A percentile compares a stretch with the other conserved stretches of the same genome.
Evolutionary conservation across 352 stramenopile genomes (phyloP).

Genomic region (Globisporangium apiculatum): DNA sequence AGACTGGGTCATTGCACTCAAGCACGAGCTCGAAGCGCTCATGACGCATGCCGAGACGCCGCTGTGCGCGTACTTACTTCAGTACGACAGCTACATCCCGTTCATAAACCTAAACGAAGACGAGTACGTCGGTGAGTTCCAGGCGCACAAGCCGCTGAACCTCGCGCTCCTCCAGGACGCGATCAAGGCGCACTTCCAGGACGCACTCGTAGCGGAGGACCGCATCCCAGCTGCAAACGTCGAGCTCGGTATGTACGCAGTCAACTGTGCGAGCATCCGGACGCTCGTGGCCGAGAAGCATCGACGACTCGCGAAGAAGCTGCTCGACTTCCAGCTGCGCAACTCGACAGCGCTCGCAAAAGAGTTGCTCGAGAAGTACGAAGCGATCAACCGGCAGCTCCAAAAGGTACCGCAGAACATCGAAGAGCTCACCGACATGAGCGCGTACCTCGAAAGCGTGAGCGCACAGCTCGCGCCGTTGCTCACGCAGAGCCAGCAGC

Average conservation of each 20-base stretch:
- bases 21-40: constrained; percentile 41
- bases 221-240: constrained; percentile 51
- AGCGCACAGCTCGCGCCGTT: constrained; percentile 50
- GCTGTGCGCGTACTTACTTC: constrained; percentile 68
- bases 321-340: constrained; percentile 66
- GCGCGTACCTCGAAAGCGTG: constrained; percentile 74
- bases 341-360: constrained; percentile 71
- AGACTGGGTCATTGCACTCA: constrained; percentile 69
- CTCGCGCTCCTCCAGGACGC: constrained; percentile 57
- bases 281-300: constrained; percentile 76
- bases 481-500: constrained; percentile 61
- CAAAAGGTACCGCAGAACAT: constrained; percentile 89
- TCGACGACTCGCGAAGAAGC: constrained; percentile 57
- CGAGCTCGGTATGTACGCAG: constrained; percentile 78
- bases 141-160: constrained; percentile 68
- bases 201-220: constrained; percentile 50
- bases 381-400: constrained; percentile 77
- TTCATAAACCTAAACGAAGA: constrained; percentile 91
- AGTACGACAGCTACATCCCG: constrained; percentile 77
- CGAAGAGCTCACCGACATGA: constrained; percentile 88
- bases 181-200: constrained; percentile 74
- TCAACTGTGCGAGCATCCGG: constrained; percentile 65
- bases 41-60: constrained; percentile 56
- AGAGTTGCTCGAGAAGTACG: constrained; percentile 75
- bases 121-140: constrained; percentile 67